Conservation (phyloP, 805 yeast genomes). For the Starmera dryadoides region DNA sequence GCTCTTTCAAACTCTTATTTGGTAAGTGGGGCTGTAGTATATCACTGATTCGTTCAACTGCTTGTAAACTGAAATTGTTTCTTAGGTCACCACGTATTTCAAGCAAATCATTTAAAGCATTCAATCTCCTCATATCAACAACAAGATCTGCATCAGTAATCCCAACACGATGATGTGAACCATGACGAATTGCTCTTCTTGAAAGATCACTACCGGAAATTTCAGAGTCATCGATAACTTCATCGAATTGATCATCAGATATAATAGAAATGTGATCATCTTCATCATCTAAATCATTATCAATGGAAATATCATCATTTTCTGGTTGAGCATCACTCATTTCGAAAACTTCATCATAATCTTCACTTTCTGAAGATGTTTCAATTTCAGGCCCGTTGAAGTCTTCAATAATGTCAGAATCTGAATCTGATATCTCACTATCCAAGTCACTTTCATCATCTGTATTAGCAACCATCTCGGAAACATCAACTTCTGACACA, state of each 20-base stretch:
- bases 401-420: background rate
- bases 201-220: no score
- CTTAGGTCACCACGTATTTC: no score
- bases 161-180: no score
- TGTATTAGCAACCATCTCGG: background rate
- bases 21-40: background rate
- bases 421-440: background rate
- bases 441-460: background rate
- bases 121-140: no score
- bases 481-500: conserved; percentile 1
- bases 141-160: no score
- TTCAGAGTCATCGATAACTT: conserved; percentile 16
- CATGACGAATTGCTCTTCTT: no score
- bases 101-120: no score
- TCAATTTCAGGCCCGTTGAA: background rate
- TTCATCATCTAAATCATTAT: conserved; percentile 10
- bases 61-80: no score
- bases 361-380: conserved; percentile 1
- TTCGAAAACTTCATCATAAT: conserved; percentile 16
- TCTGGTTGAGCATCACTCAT: conserved; percentile 24
- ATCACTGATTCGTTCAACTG: background rate
- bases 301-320: conserved; percentile 1
- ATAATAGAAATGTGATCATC: conserved; percentile 17
- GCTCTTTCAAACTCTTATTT: conserved; percentile 1
- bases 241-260: conserved; percentile 17